Base-by-base conservation (phyloP, 2,329 filamentous ascomycete species). In the Achaetomium macrosporum region DNA sequence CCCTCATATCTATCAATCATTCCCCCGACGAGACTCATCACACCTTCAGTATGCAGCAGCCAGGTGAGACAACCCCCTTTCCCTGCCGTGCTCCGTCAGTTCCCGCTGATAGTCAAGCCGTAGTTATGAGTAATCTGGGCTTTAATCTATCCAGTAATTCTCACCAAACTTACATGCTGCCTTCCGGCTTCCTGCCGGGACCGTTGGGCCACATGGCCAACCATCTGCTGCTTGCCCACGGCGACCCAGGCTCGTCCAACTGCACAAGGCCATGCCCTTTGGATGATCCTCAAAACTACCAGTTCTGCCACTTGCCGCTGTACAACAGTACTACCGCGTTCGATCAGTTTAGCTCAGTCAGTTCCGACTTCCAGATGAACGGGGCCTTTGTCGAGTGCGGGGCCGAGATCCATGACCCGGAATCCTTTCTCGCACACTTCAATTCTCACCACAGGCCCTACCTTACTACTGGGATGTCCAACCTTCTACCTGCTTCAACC, bases 1-100 rank as follows among this genome's bases (percentile, higher is more conserved):
- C 62, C 13, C 59, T 65, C 43, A 59, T 64, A 42, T 64, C 64
- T 39, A 65, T 69, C 57, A 65, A 66, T 50, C 65, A 68, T 33
- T 55, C 54, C 10, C 57, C 59, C 6, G 61, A 57, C 29, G 49
- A 41, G 10, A 44, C 47, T n/a, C 44, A 50, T 2, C 37, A 58
- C 31, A 39, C 42, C 40, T 61, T 56, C 50, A 30, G 19, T 16
- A n/a, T 61, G 29, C 57, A 55, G 20, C 51, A 57, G n/a, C 43
- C 51, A 52, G 50, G 58, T 60, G 43, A 58, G 57, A 10, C 33
- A n/a, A 13, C 15, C 42, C 17, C 15, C 35, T 20, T 37, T 15
- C 19, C 16, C 30, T n/a, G 13, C n/a, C 16, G 9, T 43, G 20
- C n/a, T 29, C 15, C 33, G 46, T 16, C 41, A 30, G 33, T 37